These are phyloP conservation scores for Dryadomyces quercivorus DNA, from an alignment of 2,329 filamentous ascomycete species.

Conservation along the genomic window DNA sequence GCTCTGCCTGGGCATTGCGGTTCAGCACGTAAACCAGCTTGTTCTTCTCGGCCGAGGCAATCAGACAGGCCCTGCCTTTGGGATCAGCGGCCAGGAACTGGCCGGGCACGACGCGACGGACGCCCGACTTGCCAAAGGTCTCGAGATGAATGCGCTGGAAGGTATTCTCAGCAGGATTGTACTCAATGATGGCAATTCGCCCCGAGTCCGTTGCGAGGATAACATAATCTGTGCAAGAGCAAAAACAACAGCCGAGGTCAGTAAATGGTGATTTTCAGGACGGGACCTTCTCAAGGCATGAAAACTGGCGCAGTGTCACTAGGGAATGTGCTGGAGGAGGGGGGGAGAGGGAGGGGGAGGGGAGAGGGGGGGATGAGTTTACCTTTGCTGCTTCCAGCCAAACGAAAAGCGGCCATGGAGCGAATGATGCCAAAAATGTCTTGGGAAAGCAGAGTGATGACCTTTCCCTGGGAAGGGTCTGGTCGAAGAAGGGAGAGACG, in stretches of 20 bases:
- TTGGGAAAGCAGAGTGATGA: conserved; percentile 76
- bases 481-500: conserved; percentile 79
- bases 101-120: conserved; percentile 85
- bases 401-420: conserved; percentile 73
- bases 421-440: conserved; percentile 95
- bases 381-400: conserved; percentile 95
- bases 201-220: conserved; percentile 94
- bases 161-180: conserved; percentile 70
- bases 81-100: conserved; percentile 94
- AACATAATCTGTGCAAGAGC: conserved; percentile 64
- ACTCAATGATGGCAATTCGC: conserved; percentile 88
- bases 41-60: conserved; percentile 95
- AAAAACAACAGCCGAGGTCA: conserved; percentile 2
- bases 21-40: conserved; percentile 99
- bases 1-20: conserved; percentile 82
- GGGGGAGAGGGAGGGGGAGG: conserved; percentile 55
- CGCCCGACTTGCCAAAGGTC: conserved; percentile 94
- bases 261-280: background rate
- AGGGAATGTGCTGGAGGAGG: conserved; percentile 49
- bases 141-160: conserved; percentile 88
- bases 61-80: conserved; percentile 87
- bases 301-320: conserved; percentile 53
- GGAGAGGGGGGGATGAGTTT: conserved; percentile 42
- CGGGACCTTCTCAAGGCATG: background rate
- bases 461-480: conserved; percentile 73